Evolutionary conservation across 2,329 filamentous ascomycete species (phyloP), one percentile per base, ranked within the genome.

Genomic region (Aspergillus sp.): DNA sequence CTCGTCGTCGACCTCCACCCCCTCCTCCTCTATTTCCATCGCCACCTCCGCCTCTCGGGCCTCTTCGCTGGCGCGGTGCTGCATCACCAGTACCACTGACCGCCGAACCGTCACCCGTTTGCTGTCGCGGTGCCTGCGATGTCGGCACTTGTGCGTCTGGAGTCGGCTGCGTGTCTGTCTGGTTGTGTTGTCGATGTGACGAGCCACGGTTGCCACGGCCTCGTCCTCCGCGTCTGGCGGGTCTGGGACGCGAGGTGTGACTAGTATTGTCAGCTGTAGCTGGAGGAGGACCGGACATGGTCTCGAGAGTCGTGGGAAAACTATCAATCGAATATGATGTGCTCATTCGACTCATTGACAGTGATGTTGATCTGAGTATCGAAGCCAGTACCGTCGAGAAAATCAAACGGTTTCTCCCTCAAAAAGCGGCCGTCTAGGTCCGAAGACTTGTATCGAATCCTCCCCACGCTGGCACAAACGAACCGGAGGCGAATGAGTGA

Each of bases 181-280:
- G 57, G 36, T 39, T 39, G 19, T 27, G 19, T 7, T 39, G 36
- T 52, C 53, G 59, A 45, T 48, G 52, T n/a, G 49, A 46, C 12
- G 49, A 46, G 38, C 56, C 52, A 32, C 57, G 57, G 28, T 55
- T 55, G 35, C 57, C 55, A 49, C 60, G 57, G 40, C 60, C 61
- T 48, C 58, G 54, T 40, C 57, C 57, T 54, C 60, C 55, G 36
- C 62, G 60, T 52, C 59, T 48, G 12, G 46, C 42, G 9, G 49
- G 34, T 30, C 50, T 57, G 4, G 57, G 51, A 26, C 55, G 59
- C 43, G 58, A 46, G 36, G 52, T 34, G 7, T 39, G 12, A 26
- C 27, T 39, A 8, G 7, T 26, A 26, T 43, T 47, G 27, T 51
- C 48, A 26, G 47, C 49, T 29, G 41, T 34, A 30, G 53, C 45